Base-by-base conservation (phyloP, 176 grass and related monocot species). In the Bonia amplexicaulis region DNA sequence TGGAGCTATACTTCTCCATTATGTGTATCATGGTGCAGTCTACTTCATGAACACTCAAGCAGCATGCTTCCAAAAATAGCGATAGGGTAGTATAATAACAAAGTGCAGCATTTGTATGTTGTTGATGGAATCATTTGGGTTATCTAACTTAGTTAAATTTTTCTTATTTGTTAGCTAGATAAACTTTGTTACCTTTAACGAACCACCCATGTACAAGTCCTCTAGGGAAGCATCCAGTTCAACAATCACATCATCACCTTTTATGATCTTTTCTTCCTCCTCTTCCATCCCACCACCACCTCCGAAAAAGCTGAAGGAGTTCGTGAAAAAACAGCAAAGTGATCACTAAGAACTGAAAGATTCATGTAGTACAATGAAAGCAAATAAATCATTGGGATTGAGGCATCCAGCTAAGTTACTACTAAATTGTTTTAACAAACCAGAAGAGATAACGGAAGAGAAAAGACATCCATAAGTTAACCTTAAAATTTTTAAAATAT, bases 121-220 rank as follows among this genome's bases (percentile, higher is more conserved):
- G 12, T 77, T 20, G 22, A 67, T 47, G 37, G 7, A 16, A n/a
- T 68, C 52, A 45, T 46, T 27, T 47, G 11, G 16, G 6, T 4
- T 67, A 66, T 8, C 14, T 66, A 66, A 59, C 12, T 53, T 51
- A 70, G 45, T n/a, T 35, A 79, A 26, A 74, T 45, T 47, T 74
- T 83, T 47, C 4, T 81, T 41, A 6, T 67, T 39, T 26, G 16
- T 22, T 17, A 78, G 46, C 40, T 72, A 58, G 10, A n/a, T 20
- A 71, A 79, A 65, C 16, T 58, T 8, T 73, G 62, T 78, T 94
- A 99, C 96, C 91, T 99, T 93, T 59, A 99, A 80, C 31, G 96
- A 90, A 82, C 96, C 96, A 29, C 96, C 96, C 93, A 99, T 94
- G 86, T 99, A 99, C 68, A 99, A 65, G 86, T 96, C 96, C 86